Conservation (phyloP, 139 green algal genomes). For the Volvox africanus region DNA sequence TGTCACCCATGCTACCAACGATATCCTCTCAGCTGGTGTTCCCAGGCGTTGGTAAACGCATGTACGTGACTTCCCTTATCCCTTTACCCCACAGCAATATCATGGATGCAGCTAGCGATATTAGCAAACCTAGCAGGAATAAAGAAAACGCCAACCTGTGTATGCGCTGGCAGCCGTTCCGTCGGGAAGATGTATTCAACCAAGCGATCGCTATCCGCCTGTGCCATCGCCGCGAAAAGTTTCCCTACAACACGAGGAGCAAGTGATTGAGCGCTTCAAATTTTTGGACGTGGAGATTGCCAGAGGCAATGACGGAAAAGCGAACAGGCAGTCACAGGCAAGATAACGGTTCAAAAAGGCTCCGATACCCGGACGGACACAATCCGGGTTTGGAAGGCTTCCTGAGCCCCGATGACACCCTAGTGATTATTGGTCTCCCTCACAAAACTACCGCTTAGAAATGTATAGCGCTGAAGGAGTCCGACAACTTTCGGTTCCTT, state of each 20-base stretch:
- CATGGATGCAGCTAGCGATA: too few species aligned
- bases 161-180: slow-evolving; percentile 84
- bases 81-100: too few species aligned
- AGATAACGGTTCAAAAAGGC: background rate
- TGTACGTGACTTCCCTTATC: too few species aligned
- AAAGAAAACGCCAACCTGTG: slow-evolving; percentile 62
- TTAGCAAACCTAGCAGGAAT: too few species aligned
- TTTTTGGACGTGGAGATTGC: too few species aligned
- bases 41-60: too few species aligned
- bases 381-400: background rate
- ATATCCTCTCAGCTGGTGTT: too few species aligned
- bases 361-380: background rate
- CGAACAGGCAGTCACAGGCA: background rate
- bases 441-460: background rate
- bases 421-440: background rate
- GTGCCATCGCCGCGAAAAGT: slow-evolving; percentile 81
- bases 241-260: slow-evolving; percentile 52
- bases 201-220: slow-evolving; percentile 78
- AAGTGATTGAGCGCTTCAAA: too few species aligned
- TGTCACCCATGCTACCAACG: too few species aligned
- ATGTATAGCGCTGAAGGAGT: background rate
- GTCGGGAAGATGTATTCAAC: slow-evolving; percentile 84
- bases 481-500: background rate
- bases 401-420: too few species aligned
- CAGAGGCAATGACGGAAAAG: background rate